phyloP scores from a whole-genome alignment of 768 basidiomycete genomes.

The Tricholoma bakamatsutake region DNA sequence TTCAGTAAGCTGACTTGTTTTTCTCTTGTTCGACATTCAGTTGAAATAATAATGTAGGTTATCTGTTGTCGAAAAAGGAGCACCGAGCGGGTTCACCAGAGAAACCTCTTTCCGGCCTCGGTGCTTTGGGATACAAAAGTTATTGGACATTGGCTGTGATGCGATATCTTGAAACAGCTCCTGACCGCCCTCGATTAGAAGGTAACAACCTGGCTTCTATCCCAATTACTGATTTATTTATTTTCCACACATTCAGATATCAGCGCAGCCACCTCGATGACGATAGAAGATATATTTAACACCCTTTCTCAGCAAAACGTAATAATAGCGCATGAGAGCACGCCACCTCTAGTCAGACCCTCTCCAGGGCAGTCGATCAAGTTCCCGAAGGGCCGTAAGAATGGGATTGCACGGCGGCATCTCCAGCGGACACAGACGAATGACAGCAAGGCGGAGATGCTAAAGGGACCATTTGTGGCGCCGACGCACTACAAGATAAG shows the following conservation, averaged over 20 bases:
- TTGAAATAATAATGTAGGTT: constrained; percentile 50
- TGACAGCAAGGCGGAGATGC: constrained; percentile 31
- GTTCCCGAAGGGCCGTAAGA: constrained; percentile 60
- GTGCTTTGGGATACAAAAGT: constrained; percentile 88
- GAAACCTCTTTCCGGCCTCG: constrained; percentile 89
- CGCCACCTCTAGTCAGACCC: constrained; percentile 50
- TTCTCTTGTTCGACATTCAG: background rate
- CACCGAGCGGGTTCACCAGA: constrained; percentile 88
- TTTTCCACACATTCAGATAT: constrained; percentile 50
- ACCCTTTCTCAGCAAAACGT: constrained; percentile 70
- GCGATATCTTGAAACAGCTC: constrained; percentile 59
- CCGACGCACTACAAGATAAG: constrained; percentile 68
- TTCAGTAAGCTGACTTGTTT: constrained; percentile 66
- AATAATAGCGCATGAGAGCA: constrained; percentile 53
- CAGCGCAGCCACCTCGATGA: constrained; percentile 83
- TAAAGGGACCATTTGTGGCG: constrained; percentile 52
- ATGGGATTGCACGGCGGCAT: constrained; percentile 59
- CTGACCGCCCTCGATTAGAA: constrained; percentile 64
- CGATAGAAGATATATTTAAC: constrained; percentile 77
- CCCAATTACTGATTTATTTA: background rate
- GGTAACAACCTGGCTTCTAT: constrained; percentile 45
- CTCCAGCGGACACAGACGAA: constrained; percentile 55
- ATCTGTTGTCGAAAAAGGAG: constrained; percentile 94
- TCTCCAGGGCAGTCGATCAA: constrained; percentile 78
- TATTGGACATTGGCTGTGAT: constrained; percentile 92